phyloP scores from a whole-genome alignment of 2,329 filamentous ascomycete genomes.

The Fusarium cicatricum region DNA sequence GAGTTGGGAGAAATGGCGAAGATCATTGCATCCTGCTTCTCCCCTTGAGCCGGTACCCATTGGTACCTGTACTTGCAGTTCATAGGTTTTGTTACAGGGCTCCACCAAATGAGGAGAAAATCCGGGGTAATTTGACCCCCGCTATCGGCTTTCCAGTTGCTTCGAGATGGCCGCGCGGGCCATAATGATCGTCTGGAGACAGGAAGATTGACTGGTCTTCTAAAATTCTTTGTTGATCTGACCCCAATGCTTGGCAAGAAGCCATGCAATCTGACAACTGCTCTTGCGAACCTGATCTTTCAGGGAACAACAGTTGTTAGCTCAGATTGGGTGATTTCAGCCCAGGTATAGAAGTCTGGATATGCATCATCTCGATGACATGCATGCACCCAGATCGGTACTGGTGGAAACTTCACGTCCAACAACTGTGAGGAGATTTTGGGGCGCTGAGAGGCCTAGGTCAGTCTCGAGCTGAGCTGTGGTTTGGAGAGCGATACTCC shows the following conservation, averaged over 20 bases:
- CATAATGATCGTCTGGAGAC: neutral
- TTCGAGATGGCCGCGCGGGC: neutral
- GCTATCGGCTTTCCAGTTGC: neutral
- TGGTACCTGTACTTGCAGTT: neutral
- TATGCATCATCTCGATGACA: constrained; percentile 4
- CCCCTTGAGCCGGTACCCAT: constrained; percentile 3
- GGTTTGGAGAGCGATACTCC: too few species aligned
- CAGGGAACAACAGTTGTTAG: too few species aligned
- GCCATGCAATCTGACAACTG: neutral
- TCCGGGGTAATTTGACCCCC: constrained; percentile 7
- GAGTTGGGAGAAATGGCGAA: neutral
- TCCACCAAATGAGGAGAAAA: constrained; percentile 11
- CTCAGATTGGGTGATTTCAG: too few species aligned
- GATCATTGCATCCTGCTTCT: neutral
- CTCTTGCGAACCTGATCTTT: neutral
- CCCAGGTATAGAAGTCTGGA: too few species aligned
- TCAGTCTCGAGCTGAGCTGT: too few species aligned
- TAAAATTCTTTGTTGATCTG: too few species aligned
- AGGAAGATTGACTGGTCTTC: too few species aligned
- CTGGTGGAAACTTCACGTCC: neutral
- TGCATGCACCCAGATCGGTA: neutral
- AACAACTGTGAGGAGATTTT: neutral
- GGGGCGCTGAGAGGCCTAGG: neutral
- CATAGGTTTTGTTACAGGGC: constrained; percentile 2
- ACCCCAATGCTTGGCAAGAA: neutral